Evolutionary conservation across 352 stramenopile genomes (phyloP).

Genomic region (Pythium pectinolyticum): DNA sequence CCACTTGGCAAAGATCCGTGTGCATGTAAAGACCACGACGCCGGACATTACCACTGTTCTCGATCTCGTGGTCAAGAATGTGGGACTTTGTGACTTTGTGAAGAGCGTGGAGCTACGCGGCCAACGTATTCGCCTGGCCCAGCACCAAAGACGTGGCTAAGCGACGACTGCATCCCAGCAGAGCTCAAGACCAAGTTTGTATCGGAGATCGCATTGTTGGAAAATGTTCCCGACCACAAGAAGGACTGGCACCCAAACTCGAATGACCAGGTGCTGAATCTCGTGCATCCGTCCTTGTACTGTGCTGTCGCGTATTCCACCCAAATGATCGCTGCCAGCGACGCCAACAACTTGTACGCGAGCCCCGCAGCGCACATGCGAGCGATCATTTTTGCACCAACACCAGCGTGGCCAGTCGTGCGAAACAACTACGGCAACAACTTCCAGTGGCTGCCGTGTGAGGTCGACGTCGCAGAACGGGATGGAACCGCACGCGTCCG

Average conservation of each 20-base stretch:
- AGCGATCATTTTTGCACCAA: neutral
- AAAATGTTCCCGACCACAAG: constrained; percentile 35
- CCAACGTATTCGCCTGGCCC: neutral
- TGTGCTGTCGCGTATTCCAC: constrained; percentile 40
- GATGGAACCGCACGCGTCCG: neutral
- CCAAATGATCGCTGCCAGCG: no score
- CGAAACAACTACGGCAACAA: neutral
- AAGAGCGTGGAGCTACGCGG: no score
- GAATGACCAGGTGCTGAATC: constrained; percentile 47
- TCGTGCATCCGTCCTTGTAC: constrained; percentile 64
- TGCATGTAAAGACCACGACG: neutral
- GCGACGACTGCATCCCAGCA: neutral
- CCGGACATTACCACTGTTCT: neutral
- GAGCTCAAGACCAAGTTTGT: neutral
- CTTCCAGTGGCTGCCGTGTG: constrained; percentile 15
- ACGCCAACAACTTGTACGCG: no score
- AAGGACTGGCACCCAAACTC: constrained; percentile 58
- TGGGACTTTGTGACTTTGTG: neutral
- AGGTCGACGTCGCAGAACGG: constrained; percentile 2
- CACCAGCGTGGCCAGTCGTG: neutral
- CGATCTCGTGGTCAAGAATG: neutral
- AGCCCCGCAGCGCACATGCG: no score
- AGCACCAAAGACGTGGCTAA: neutral
- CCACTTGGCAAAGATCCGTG: neutral
- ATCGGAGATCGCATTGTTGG: constrained; percentile 10